Base-by-base conservation (phyloP, 305 asterid species). In the Fraxinus dipetala region DNA sequence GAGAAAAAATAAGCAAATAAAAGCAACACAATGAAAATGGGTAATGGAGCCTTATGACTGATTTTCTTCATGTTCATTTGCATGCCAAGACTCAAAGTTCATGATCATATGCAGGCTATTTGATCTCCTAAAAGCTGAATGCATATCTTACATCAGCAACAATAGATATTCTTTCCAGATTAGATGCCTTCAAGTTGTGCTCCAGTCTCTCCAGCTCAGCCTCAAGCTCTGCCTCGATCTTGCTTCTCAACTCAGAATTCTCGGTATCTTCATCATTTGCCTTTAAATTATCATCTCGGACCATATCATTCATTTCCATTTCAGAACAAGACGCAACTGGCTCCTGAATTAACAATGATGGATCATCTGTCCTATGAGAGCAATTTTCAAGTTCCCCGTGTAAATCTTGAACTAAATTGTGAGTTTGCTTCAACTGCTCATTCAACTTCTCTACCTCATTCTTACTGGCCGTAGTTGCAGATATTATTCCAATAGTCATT, bases 201-300 rank as follows among this genome's bases (percentile, higher is more conserved):
- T 91, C 97, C 75, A 94, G 87, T 86, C 90, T 90, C 89, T 87
- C 97, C 67, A 94, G 89, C 83, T 94, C 98, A 72, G 92, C 94
- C 83, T 91, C 89, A 82, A 94, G 97, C 81, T 94, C 97, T 22
- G 93, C 93, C 85, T 93, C 98, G 35, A 94, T 93, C 87, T 85
- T 82, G 89, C 90, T 91, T 91, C 84, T 88, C 32, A 85, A 56
- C 80, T 85, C 86, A 3, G 78, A 85, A 51, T 86, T 86, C 83
- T 88, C 94, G 2, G 67, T 76, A 24, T 65, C 79, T n/a, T 22
- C 77, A 38, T 87, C 82, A 30, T 67, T 67, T 77, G 67, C 81
- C 63, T 45, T 82, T 26, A 35, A 20, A 80, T 72, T 31, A 18
- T 61, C 84, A 28, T 24, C 4, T 70, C 35, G 74, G 13, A 74